Conservation (phyloP, 208 protist genomes). For the Trypanosoma scelopori region DNA sequence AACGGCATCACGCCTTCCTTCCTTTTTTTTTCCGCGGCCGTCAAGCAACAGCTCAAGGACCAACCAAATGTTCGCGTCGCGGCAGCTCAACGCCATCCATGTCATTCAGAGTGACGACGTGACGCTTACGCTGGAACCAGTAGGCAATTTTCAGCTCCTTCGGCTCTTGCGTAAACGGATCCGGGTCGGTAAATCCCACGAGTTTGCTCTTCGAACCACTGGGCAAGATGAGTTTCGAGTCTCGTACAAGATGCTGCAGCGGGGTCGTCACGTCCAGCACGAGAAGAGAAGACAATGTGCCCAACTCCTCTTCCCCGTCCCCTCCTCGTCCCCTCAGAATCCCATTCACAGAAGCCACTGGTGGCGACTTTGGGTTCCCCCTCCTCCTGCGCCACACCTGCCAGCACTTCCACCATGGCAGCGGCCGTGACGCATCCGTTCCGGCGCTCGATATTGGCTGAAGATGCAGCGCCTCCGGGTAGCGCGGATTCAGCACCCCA, state of each 20-base stretch:
- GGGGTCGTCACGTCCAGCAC: slow-evolving; percentile 83
- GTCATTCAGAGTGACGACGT: slow-evolving; percentile 67
- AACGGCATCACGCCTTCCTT: not conserved
- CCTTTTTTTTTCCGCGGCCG: slow-evolving; percentile 15
- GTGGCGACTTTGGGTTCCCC: not conserved
- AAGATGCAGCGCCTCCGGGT: slow-evolving; percentile 36
- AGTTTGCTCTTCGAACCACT: slow-evolving; percentile 66
- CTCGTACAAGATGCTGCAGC: slow-evolving; percentile 83
- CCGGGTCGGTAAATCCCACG: slow-evolving; percentile 84
- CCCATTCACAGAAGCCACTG: not conserved
- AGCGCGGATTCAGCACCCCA: slow-evolving; percentile 73
- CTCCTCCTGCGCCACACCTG: not conserved
- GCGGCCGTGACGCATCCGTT: not conserved
- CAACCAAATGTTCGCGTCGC: slow-evolving; percentile 60
- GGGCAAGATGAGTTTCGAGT: slow-evolving; percentile 74
- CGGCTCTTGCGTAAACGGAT: slow-evolving; percentile 80
- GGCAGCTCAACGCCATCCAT: slow-evolving; percentile 73
- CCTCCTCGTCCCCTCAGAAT: slow-evolving; percentile 5
- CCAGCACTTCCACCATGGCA: slow-evolving; percentile 11
- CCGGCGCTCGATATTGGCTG: not conserved
- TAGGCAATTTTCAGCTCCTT: slow-evolving; percentile 87
- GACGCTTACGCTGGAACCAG: slow-evolving; percentile 77
- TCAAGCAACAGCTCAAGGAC: not conserved
- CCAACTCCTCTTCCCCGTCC: slow-evolving; percentile 31
- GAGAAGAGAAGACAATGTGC: slow-evolving; percentile 41